phyloP scores from a whole-genome alignment of 2,329 filamentous ascomycete species.

The Microdochium trichocladiopsis region DNA sequence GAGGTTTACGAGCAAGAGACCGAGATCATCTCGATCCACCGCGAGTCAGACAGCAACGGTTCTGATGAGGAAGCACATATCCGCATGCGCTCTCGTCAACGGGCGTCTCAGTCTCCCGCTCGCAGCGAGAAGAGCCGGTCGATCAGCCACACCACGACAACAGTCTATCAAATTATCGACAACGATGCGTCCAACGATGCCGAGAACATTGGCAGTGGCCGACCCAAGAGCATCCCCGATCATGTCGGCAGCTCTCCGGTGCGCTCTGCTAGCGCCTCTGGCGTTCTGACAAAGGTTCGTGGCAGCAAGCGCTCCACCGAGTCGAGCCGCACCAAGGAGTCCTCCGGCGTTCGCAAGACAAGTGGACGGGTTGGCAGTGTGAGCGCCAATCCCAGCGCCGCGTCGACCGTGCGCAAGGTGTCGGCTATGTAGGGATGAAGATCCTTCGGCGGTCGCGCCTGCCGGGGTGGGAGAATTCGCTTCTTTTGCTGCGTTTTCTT shows the following conservation, averaged over 20 bases:
- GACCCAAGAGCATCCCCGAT: slow-evolving; percentile 49
- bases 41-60: slow-evolving; percentile 56
- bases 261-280: slow-evolving; percentile 44
- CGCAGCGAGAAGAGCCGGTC: slow-evolving; percentile 59
- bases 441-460: not conserved
- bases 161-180: slow-evolving; percentile 54
- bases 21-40: slow-evolving; percentile 54
- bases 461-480: not conserved
- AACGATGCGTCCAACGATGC: slow-evolving; percentile 64
- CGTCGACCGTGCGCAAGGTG: slow-evolving; percentile 45
- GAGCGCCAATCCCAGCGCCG: slow-evolving; percentile 33
- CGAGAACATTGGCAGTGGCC: slow-evolving; percentile 59
- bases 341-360: slow-evolving; percentile 54
- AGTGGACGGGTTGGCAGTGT: slow-evolving; percentile 59
- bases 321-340: slow-evolving; percentile 42
- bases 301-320: slow-evolving; percentile 49
- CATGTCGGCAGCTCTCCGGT: slow-evolving; percentile 37
- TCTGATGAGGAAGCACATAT: slow-evolving; percentile 80
- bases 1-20: slow-evolving; percentile 47
- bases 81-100: slow-evolving; percentile 63
- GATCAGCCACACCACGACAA: slow-evolving; percentile 68
- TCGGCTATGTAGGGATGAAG: slow-evolving; percentile 31
- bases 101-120: slow-evolving; percentile 55
- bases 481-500: not conserved
- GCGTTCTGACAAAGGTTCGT: slow-evolving; percentile 58